phyloP scores from a whole-genome alignment of 202 grass and related monocot species.

The Dendrocalamus latiflorus region DNA sequence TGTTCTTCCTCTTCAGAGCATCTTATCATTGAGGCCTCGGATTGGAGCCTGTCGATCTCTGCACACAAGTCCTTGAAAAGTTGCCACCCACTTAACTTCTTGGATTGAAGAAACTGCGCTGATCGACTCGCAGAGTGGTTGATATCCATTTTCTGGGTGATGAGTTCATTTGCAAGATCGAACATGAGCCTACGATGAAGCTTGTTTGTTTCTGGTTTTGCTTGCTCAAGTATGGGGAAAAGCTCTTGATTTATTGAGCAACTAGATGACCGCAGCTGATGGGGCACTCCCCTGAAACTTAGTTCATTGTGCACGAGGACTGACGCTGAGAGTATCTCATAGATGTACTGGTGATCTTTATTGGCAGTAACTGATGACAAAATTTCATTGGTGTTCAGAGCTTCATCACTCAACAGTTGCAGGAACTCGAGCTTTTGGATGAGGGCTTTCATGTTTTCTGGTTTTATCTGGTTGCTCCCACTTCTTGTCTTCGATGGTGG shows the following conservation, averaged over 20 bases:
- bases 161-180: slow-evolving; percentile 57
- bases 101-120: slow-evolving; percentile 7
- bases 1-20: slow-evolving; percentile 13
- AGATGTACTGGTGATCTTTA: slow-evolving; percentile 45
- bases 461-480: slow-evolving; percentile 31
- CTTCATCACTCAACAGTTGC: slow-evolving; percentile 42
- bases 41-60: slow-evolving; percentile 44
- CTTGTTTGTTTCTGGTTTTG: slow-evolving; percentile 35
- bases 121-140: not conserved
- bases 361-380: slow-evolving; percentile 17
- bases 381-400: not conserved
- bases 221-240: slow-evolving; percentile 63
- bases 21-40: slow-evolving; percentile 4
- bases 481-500: slow-evolving; percentile 26
- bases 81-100: slow-evolving; percentile 21
- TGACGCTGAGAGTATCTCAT: slow-evolving; percentile 52
- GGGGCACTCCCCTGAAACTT: not conserved
- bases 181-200: slow-evolving; percentile 58
- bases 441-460: slow-evolving; percentile 42
- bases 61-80: slow-evolving; percentile 50
- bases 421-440: slow-evolving; percentile 50
- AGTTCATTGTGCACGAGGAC: slow-evolving; percentile 44
- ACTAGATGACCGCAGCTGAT: not conserved
- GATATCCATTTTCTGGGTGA: slow-evolving; percentile 41
- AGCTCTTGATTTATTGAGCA: slow-evolving; percentile 47